Evolutionary conservation across 73 alveolate species (phyloP), one percentile per base, ranked within the genome.

Genomic region (Paramecium biaurelia): DNA sequence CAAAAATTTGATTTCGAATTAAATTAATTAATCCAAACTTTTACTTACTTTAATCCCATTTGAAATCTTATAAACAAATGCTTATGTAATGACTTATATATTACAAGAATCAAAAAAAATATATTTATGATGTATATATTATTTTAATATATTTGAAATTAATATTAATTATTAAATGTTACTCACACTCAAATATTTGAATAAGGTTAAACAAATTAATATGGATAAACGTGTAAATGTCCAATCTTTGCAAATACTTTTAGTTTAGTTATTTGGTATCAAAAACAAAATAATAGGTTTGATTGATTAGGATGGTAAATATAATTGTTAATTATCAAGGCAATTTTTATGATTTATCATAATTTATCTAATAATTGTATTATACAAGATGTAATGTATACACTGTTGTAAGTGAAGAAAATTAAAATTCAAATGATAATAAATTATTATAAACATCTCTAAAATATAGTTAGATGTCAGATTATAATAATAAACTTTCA

Each of bases 381-480:
- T 28, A 35, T 2, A 37, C 59, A 11, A 11, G 59, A 74, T 37
- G 87, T 35, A 41, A 28, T 34, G 10, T 12, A 14, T 41, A 37
- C n/a, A 74, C 87, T 18, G 9, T 74, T 21, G 59, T 74, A 28
- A 74, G 57, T 21, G 87, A 74, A 34, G 87, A 74, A 41, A n/a
- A 18, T 37, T 37, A 37, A 15, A 74, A 34, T 74, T 23, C 4
- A 32, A 11, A 28, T 11, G 87, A 74, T 5, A 74, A n/a, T 35
- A 74, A 41, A 74, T 21, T 41, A 23, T 74, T 74, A 32, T 32
- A 79, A 79, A 79, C 90, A 79, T 79, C 90, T 24, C 28, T 79
- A 20, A 79, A 79, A 79, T 79, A 79, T 45, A 43, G 76, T 45
- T 63, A 79, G 45, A 79, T 79, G 32, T 30, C 76, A 21, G 90